Base-by-base conservation (phyloP, 352 stramenopile species). In the Phytopythium sindhum region DNA sequence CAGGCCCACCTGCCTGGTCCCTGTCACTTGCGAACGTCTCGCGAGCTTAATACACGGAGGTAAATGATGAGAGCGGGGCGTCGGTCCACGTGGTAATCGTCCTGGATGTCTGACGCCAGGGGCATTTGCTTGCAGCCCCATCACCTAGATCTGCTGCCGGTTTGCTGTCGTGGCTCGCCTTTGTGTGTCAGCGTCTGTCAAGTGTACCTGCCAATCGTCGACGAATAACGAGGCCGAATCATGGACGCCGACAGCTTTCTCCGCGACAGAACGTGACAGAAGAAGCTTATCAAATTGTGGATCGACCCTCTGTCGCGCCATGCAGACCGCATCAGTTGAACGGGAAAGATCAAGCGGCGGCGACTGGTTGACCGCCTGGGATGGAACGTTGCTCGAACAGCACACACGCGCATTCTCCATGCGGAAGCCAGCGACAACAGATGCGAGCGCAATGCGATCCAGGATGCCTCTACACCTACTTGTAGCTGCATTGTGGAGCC, bases 341-440 rank as follows among this genome's bases (percentile, higher is more conserved):
- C 47, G 47, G 24, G 47, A 54, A 54, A 35, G 47, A 35, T 54
- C 24, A 53, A 53, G 47, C 44, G 23, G 42, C 19, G 35, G 39
- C 44, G 45, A 31, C n/a, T 52, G 45, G 14, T 9, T 2, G 19
- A 12, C 11, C 24, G 26, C 35, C 47, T 3, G 24, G 26, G 35
- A 54, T 15, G 47, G n/a, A 24, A 23, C 42, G 19, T 10, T 21
- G 42, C 42, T 50, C 42, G 42, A 24, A 50, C 42, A 50, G 21
- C 42, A 11, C 42, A 26, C 39, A n/a, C 2, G 15, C 39, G 39
- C 42, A n/a, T n/a, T 7, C 42, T 50, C 42, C 42, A 50, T 28
- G 42, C 15, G 42, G 19, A 39, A 10, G 14, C 14, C 33, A 11
- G 33, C 33, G 33, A 7, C 42, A 23, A 10, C 19, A 50, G 42